Evolutionary conservation across 1,284 basidiomycete genomes (phyloP).

Genomic region (Tilletia walkeri): DNA sequence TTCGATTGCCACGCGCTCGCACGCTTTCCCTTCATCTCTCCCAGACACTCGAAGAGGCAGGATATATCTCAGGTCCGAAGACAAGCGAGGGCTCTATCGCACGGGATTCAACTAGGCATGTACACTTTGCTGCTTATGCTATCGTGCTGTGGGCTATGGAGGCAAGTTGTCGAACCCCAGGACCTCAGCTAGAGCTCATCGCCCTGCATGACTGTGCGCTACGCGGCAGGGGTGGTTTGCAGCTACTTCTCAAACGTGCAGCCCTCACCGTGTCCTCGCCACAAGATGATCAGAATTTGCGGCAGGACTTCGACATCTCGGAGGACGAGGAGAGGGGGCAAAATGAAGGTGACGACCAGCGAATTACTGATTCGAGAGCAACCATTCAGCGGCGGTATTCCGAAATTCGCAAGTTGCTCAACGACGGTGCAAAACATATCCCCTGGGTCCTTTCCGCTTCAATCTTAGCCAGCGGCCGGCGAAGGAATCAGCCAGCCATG

Average conservation of each 20-base stretch:
- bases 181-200: conserved; percentile 2
- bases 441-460: conserved; percentile 8
- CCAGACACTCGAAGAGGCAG: not conserved
- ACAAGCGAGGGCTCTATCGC: not conserved
- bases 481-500: not conserved
- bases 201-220: not conserved
- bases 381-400: not conserved
- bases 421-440: conserved; percentile 5
- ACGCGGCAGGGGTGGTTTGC: not conserved
- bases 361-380: not conserved
- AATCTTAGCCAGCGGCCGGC: conserved; percentile 1
- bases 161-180: not conserved
- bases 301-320: not conserved
- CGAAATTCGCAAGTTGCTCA: not conserved
- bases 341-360: not conserved
- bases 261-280: not conserved
- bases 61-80: not conserved
- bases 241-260: not conserved
- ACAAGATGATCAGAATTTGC: not conserved
- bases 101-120: not conserved
- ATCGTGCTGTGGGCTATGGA: conserved; percentile 12
- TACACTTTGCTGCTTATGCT: not conserved
- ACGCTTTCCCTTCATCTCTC: not conserved
- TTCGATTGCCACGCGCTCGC: not conserved
- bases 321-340: not conserved